These are phyloP conservation scores for Capronia epimyces DNA, from an alignment of 2,329 filamentous ascomycete genomes.

Conservation along the genomic window DNA sequence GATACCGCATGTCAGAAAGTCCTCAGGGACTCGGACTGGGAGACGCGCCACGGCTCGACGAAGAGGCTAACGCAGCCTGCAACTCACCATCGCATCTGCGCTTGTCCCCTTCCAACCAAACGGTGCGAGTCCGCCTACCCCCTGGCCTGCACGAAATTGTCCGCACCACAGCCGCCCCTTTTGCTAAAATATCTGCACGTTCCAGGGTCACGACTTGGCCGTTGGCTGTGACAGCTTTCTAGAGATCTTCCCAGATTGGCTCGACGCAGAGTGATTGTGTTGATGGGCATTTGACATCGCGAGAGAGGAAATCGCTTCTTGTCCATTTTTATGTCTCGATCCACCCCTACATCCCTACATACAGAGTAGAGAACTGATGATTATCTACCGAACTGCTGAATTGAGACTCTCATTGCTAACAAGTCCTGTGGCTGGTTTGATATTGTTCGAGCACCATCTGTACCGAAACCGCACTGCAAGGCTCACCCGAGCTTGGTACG, in stretches of 20 bases:
- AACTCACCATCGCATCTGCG: conserved; percentile 4
- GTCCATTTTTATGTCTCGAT: not conserved
- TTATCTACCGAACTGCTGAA: conserved; percentile 3
- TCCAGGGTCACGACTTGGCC: not conserved
- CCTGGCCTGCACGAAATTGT: conserved; percentile 18
- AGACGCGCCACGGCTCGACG: conserved; percentile 2
- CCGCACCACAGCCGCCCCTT: conserved; percentile 11
- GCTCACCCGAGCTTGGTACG: conserved; percentile 1
- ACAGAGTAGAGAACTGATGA: not conserved
- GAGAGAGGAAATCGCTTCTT: conserved; percentile 7
- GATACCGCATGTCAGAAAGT: conserved; percentile 5
- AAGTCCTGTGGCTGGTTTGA: conserved; percentile 10
- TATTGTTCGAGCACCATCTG: conserved; percentile 14
- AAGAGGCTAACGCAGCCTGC: not conserved
- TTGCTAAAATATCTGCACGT: conserved; percentile 12
- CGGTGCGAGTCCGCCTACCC: conserved; percentile 6
- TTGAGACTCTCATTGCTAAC: not conserved
- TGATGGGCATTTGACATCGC: not conserved
- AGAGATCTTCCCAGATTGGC: not conserved
- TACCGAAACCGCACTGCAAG: conserved; percentile 2
- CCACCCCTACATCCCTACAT: too few species aligned
- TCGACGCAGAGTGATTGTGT: not conserved
- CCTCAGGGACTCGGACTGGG: conserved; percentile 6
- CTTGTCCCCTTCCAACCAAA: conserved; percentile 15
- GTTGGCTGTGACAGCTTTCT: not conserved